These are phyloP conservation scores for Ambrosiella xylebori DNA, from an alignment of 2,329 filamentous ascomycete species.

Conservation along the genomic window DNA sequence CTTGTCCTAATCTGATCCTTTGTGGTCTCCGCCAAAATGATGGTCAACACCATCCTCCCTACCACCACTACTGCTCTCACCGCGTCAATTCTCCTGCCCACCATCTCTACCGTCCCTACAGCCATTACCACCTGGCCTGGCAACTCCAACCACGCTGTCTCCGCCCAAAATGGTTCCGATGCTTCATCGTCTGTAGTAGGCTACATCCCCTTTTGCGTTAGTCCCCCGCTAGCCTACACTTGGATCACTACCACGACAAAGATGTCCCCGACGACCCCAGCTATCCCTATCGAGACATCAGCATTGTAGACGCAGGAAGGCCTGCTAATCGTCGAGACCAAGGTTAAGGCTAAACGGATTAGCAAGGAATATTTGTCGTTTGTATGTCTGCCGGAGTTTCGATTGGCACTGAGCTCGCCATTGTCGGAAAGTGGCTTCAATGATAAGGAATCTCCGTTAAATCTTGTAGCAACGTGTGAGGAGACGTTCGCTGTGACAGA, in stretches of 20 bases:
- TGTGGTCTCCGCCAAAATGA: too few species aligned
- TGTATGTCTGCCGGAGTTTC: constrained; percentile 7
- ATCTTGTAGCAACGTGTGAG: constrained; percentile 1
- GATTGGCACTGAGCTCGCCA: not conserved
- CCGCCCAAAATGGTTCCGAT: not conserved
- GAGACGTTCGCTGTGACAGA: not conserved
- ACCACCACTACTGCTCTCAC: not conserved
- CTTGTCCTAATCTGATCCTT: too few species aligned
- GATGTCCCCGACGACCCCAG: not conserved
- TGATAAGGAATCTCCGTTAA: not conserved
- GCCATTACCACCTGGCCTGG: not conserved
- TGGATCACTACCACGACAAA: not conserved
- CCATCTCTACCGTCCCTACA: not conserved
- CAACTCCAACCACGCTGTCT: not conserved
- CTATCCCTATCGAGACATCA: not conserved
- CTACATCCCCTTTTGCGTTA: constrained; percentile 3
- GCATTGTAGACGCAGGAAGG: not conserved
- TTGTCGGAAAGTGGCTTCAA: constrained; percentile 6
- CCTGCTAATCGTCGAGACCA: not conserved
- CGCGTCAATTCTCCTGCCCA: too few species aligned
- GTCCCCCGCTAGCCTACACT: constrained; percentile 3
- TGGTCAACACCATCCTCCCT: not conserved
- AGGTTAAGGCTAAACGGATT: not conserved
- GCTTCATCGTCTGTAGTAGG: not conserved
- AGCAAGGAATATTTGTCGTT: not conserved